Evolutionary conservation across 2,329 filamentous ascomycete species (phyloP).

Genomic region (Talaromyces verruculosus): DNA sequence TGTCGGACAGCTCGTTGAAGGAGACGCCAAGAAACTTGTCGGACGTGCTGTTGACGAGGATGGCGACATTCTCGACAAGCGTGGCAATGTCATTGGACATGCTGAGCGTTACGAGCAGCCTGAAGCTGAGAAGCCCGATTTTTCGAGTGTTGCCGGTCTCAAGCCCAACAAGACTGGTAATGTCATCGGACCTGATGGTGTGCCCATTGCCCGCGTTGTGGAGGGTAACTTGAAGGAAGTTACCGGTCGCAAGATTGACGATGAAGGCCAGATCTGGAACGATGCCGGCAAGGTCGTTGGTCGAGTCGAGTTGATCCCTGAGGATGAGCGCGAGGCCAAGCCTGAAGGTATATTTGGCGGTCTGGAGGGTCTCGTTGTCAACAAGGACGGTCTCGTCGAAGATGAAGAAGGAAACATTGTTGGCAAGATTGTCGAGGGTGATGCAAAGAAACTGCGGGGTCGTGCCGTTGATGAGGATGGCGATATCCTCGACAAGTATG

Average conservation of each 20-base stretch:
- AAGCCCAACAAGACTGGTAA: conserved; percentile 60
- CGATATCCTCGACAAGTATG: conserved; percentile 76
- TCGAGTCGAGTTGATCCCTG: conserved; percentile 58
- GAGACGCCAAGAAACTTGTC: conserved; percentile 60
- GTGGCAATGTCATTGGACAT: conserved; percentile 61
- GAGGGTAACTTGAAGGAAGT: conserved; percentile 59
- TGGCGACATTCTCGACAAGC: conserved; percentile 62
- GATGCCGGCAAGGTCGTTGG: conserved; percentile 58
- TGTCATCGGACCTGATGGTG: conserved; percentile 54
- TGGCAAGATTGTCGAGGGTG: conserved; percentile 68
- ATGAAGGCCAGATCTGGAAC: conserved; percentile 57
- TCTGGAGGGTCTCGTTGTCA: conserved; percentile 56
- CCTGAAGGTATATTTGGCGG: conserved; percentile 60
- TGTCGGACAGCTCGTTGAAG: conserved; percentile 56
- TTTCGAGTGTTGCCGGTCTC: conserved; percentile 56
- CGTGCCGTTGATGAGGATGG: conserved; percentile 77
- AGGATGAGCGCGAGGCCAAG: conserved; percentile 56
- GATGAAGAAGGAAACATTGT: conserved; percentile 77
- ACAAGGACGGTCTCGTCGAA: conserved; percentile 62
- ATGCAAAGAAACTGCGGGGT: conserved; percentile 70
- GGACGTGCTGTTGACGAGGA: conserved; percentile 62
- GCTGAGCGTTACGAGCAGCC: conserved; percentile 55
- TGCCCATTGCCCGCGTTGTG: conserved; percentile 57
- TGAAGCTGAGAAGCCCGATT: conserved; percentile 48
- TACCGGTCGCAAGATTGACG: conserved; percentile 56